Conservation (phyloP, 2,329 filamentous ascomycete species). For the Cladosporium sp. region DNA sequence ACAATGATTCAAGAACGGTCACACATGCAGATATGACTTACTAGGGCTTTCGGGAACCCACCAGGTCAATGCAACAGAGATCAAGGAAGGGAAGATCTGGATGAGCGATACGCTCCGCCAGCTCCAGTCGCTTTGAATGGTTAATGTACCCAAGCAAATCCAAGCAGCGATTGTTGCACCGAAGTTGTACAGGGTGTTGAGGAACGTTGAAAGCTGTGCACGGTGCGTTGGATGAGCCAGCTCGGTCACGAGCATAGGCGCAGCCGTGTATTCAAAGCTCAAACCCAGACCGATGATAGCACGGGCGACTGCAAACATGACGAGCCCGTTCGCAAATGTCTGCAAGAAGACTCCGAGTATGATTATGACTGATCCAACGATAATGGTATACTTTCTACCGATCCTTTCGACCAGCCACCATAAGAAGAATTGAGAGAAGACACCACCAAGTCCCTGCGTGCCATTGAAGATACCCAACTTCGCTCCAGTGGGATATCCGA, state of each 20-base stretch:
- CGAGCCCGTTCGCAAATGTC: constrained; percentile 34
- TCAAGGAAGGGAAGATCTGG: constrained; percentile 44
- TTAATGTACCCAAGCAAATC: constrained; percentile 42
- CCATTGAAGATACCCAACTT: constrained; percentile 40
- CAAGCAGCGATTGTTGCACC: constrained; percentile 43
- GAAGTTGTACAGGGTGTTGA: constrained; percentile 40
- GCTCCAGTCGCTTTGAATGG: constrained; percentile 41
- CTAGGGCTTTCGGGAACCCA: constrained; percentile 51
- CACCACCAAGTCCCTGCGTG: constrained; percentile 44
- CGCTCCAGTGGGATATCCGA: constrained; percentile 24
- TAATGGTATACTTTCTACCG: constrained; percentile 42
- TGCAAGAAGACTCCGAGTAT: constrained; percentile 41
- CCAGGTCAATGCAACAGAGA: constrained; percentile 42
- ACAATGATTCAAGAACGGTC: neutral
- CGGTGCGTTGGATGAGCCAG: constrained; percentile 44
- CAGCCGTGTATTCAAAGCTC: constrained; percentile 33
- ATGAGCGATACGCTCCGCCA: constrained; percentile 51
- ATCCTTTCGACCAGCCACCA: constrained; percentile 44
- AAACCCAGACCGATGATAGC: constrained; percentile 28
- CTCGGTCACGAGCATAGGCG: constrained; percentile 26
- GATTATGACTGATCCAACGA: constrained; percentile 42
- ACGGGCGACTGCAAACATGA: constrained; percentile 39
- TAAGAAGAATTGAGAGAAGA: constrained; percentile 41
- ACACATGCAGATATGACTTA: neutral
- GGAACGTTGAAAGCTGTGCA: constrained; percentile 41